Evolutionary conservation across 2,329 filamentous ascomycete genomes (phyloP), one percentile per base, ranked within the genome.

Genomic region (Paraphoma sp.): DNA sequence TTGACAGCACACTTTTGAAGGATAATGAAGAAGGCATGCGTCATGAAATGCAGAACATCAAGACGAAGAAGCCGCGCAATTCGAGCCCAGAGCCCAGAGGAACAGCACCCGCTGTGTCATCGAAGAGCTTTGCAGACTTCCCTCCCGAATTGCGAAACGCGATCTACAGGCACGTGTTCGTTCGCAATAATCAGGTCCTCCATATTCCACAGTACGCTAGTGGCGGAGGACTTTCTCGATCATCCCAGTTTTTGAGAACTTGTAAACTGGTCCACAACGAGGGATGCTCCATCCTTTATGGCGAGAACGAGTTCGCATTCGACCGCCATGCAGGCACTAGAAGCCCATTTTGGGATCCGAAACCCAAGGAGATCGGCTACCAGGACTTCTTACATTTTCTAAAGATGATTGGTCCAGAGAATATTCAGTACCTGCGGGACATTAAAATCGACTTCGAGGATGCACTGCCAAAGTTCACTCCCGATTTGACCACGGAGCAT

Each of bases 301-400:
- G 79, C n/a, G 78, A 82, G 59, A 83, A 84, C 60, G 71, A 67
- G 2, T 84, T 84, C 67, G 59, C 71, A 40, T 81, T 84, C 57
- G 69, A 74, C 41, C 77, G 77, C 38, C 76, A 74, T 52, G 62
- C 58, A 45, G 59, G 60, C n/a, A 74, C 64, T 3, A 76, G 80
- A 42, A 74, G 62, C 54, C 73, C 61, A 36, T 82, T 76, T 72
- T 82, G 77, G 71, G 74, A 74, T 36, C 60, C 68, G 2, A 64
- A 74, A 16, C 79, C 76, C 54, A 78, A 75, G 53, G 81, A 83
- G 62, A 74, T 83, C 36, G 82, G 81, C 41, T 84, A 81, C 68
- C 76, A 77, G 48, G 78, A 80, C 48, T 67, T 78, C 16, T 75
- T 79, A 7, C 73, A 76, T 5, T 82, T 81, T 45, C 68, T 84